Evolutionary conservation across 2,329 filamentous ascomycete genomes (phyloP).

Genomic region (Hymenoscyphus salicellus): DNA sequence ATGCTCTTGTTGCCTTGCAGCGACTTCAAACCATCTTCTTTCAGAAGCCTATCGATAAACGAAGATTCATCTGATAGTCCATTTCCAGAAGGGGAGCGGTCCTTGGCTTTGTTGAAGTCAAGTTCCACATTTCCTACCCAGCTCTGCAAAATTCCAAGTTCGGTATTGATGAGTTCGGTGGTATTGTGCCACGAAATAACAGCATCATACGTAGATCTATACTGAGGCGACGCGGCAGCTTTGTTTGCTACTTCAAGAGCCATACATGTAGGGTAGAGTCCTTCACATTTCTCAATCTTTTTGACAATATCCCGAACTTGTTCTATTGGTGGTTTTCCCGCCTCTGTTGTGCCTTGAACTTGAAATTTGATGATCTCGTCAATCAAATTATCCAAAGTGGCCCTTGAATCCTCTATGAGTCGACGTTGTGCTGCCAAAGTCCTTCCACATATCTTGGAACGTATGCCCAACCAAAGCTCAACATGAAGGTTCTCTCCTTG

Average conservation of each 20-base stretch:
- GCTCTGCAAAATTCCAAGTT: slow-evolving; percentile 83
- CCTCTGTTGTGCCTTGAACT: slow-evolving; percentile 90
- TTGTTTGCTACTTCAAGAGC: slow-evolving; percentile 74
- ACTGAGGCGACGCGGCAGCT: slow-evolving; percentile 70
- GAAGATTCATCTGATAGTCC: slow-evolving; percentile 85
- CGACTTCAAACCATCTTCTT: slow-evolving; percentile 91
- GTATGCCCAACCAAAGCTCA: slow-evolving; percentile 83
- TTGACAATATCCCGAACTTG: slow-evolving; percentile 87
- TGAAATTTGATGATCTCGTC: slow-evolving; percentile 91
- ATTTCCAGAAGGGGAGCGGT: slow-evolving; percentile 64
- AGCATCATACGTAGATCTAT: slow-evolving; percentile 79
- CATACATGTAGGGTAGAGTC: slow-evolving; percentile 76
- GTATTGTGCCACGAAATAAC: slow-evolving; percentile 97
- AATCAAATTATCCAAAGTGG: slow-evolving; percentile 68
- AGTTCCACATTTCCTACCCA: slow-evolving; percentile 97
- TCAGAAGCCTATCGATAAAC: slow-evolving; percentile 90
- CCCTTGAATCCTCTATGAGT: slow-evolving; percentile 80
- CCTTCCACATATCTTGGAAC: slow-evolving; percentile 79
- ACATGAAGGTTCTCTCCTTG: slow-evolving; percentile 64
- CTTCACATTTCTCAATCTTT: slow-evolving; percentile 87
- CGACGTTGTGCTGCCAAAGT: slow-evolving; percentile 80
- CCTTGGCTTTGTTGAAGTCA: slow-evolving; percentile 77
- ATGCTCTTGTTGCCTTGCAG: slow-evolving; percentile 86
- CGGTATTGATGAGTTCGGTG: slow-evolving; percentile 91
- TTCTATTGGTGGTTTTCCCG: slow-evolving; percentile 76